Evolutionary conservation across 2,329 filamentous ascomycete genomes (phyloP).

Genomic region (Xylaria sp.): DNA sequence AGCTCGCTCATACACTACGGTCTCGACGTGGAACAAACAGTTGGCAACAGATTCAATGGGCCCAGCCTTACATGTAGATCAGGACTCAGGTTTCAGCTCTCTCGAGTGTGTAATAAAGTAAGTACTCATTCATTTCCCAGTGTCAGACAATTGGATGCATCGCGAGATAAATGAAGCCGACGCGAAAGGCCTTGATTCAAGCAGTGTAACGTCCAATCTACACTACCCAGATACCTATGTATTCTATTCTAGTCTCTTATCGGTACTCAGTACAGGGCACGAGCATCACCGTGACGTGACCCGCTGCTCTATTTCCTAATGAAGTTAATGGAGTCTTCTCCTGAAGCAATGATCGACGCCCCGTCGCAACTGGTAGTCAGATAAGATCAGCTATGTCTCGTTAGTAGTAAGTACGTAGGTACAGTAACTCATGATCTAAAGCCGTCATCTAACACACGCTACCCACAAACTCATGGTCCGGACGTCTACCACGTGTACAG

Average conservation of each 20-base stretch:
- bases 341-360: background rate
- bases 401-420: background rate
- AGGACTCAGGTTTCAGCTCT: background rate
- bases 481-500: background rate
- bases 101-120: background rate
- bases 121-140: background rate
- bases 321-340: background rate
- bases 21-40: background rate
- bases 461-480: slow-evolving; percentile 3
- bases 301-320: background rate
- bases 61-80: slow-evolving; percentile 1
- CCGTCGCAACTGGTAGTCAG: background rate
- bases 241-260: background rate
- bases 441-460: background rate
- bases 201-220: slow-evolving; percentile 12
- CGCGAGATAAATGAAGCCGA: background rate
- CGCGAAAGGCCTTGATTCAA: background rate
- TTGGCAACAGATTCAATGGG: background rate
- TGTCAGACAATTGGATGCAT: background rate
- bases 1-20: background rate
- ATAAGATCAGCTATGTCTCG: background rate
- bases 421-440: slow-evolving; percentile 6
- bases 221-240: background rate
- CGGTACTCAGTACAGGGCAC: background rate
- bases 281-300: background rate